Percentiles rank a stretch among this genome's conserved stretches.
Conservation (phyloP, 78 protist species). For the Protostelium mycophagum region DNA sequence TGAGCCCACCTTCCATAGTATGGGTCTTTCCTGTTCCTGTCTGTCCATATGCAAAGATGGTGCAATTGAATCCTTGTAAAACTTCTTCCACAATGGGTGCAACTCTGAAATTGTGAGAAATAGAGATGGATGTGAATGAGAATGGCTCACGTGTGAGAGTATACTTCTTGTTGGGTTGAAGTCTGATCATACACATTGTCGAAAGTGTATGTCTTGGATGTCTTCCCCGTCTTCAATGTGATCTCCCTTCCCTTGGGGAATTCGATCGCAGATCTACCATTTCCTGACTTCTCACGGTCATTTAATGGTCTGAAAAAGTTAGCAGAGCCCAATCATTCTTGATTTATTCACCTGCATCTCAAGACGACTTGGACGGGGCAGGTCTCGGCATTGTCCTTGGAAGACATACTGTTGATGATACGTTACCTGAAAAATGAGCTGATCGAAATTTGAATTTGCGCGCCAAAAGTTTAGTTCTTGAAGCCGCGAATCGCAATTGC, state of each 20-base stretch:
- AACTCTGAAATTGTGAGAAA: conserved; percentile 20
- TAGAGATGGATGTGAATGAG: neutral
- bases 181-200: conserved; percentile 4
- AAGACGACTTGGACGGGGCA: conserved; percentile 5
- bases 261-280: neutral
- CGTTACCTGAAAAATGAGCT: no score
- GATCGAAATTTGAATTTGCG: neutral
- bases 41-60: conserved; percentile 71
- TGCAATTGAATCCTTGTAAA: conserved; percentile 58
- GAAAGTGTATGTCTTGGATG: conserved; percentile 15
- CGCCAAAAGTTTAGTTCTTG: neutral
- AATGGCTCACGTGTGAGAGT: neutral
- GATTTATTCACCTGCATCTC: neutral
- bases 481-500: no score
- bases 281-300: neutral
- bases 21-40: conserved; percentile 67
- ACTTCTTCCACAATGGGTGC: conserved; percentile 52
- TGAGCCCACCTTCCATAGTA: conserved; percentile 67
- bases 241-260: neutral
- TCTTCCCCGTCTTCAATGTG: neutral
- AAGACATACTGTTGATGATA: neutral
- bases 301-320: neutral
- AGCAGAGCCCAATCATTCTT: neutral
- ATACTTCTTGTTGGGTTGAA: neutral
- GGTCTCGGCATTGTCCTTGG: neutral